Evolutionary conservation across 2,329 filamentous ascomycete species (phyloP), one percentile per base, ranked within the genome.

Genomic region (Kalmusia sp.): DNA sequence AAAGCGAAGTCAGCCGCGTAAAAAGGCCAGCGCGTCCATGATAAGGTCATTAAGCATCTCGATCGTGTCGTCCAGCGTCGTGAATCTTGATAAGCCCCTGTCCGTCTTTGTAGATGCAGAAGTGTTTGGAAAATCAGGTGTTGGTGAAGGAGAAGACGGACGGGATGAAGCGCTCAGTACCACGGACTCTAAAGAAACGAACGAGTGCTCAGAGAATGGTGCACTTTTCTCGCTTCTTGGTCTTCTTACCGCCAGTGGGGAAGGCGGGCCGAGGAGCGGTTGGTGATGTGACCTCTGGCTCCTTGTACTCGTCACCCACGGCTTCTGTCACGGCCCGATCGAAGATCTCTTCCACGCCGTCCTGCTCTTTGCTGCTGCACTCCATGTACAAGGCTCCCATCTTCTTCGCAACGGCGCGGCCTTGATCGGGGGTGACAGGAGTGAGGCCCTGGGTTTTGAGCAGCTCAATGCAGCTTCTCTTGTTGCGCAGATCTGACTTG

Each of bases 331-430:
- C 93, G 51, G 95, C 95, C 57, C 87, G 83, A 75, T 96, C 90
- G 77, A 99, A 99, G 71, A 98, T 95, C 69, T 98, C 93, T 74
- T 98, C 92, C 39, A 99, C 93, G 51, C 95, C 95, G 49, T 84
- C 87, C 89, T 96, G 95, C 78, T 97, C 95, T 79, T 98, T 98
- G 77, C 92, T 96, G 73, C 92, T 96, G 83, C 95, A 99, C 79
- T 99, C 95, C 85, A 96, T 93, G 80, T 99, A 99, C 70, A 88
- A 84, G 11, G 95, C 95, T 59, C 88, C 87, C 95, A 99, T 99
- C 79, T 93, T 95, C 70, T 88, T 85, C 51, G 95, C 93, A 22
- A 99, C 93, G 7, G 86, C 84, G 71, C 89, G 85, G 59, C 93
- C 95, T 77, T 99, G 93, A 67, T 96, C 91, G 45, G 87, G 87